A percentile compares a stretch with the other conserved stretches of the same genome.
Conservation (phyloP, 1,284 basidiomycete genomes). For the Sphagnurus paluster region DNA sequence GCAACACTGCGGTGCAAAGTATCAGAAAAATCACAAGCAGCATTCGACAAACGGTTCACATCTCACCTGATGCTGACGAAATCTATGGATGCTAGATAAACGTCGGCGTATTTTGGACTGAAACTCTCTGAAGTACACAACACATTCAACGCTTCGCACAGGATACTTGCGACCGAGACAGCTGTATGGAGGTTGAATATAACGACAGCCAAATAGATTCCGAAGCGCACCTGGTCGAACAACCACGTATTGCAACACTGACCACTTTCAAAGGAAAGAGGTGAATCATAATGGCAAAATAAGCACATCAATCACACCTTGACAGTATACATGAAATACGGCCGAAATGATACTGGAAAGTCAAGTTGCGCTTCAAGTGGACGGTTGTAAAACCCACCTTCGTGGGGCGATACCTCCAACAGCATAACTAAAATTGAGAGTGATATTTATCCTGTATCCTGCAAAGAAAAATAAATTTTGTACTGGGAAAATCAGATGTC, state of each 20-base stretch:
- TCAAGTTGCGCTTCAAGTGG: not conserved
- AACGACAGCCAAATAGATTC: not conserved
- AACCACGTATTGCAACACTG: constrained; percentile 80
- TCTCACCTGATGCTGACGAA: constrained; percentile 74
- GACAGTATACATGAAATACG: not conserved
- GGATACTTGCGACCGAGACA: constrained; percentile 69
- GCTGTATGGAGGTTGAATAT: constrained; percentile 19
- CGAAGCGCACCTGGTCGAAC: constrained; percentile 61
- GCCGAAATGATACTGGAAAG: not conserved
- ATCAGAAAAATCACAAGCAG: not conserved
- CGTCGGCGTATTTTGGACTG: constrained; percentile 61
- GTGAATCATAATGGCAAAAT: not conserved
- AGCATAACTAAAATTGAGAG: constrained; percentile 65
- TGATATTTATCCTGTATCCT: not conserved
- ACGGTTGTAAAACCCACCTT: constrained; percentile 48
- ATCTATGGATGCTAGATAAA: constrained; percentile 70
- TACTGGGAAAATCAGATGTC: constrained; percentile 69
- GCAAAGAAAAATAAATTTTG: constrained; percentile 15
- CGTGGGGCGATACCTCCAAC: constrained; percentile 74
- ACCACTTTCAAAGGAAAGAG: constrained; percentile 49
- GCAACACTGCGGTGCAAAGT: constrained; percentile 58
- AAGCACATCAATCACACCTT: not conserved
- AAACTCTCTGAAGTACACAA: constrained; percentile 64
- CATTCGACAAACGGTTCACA: not conserved
- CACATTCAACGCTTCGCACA: constrained; percentile 64